phyloP scores from a whole-genome alignment of 2,329 filamentous ascomycete genomes.

The Sarocladium oryzae region DNA sequence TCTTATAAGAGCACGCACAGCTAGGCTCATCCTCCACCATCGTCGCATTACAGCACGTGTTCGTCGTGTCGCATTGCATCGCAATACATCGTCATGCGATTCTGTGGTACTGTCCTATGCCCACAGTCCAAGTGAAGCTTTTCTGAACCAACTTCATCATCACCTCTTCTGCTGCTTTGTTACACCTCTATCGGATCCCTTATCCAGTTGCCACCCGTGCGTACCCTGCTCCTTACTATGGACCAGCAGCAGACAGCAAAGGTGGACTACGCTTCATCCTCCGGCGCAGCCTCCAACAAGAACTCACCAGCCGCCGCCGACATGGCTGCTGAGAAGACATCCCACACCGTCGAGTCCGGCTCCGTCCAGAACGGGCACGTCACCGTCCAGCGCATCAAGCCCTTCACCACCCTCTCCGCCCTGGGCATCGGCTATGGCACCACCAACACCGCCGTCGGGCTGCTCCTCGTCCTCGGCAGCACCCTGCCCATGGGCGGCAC shows the following conservation, averaged over 20 bases:
- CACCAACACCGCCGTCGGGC: conserved; percentile 19
- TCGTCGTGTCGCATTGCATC: too few species aligned
- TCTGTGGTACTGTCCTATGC: too few species aligned
- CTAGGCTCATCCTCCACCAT: too few species aligned
- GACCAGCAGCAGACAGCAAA: background rate
- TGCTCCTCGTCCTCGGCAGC: conserved; percentile 16
- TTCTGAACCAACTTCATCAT: too few species aligned
- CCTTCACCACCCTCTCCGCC: conserved; percentile 20
- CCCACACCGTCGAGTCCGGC: background rate
- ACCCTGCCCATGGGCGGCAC: conserved; percentile 3
- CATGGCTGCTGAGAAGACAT: background rate
- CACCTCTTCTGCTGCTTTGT: too few species aligned
- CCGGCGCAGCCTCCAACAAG: conserved; percentile 62
- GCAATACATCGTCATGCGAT: too few species aligned
- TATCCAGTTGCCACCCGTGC: too few species aligned
- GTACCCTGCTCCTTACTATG: background rate
- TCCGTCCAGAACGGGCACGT: background rate
- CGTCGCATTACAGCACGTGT: too few species aligned
- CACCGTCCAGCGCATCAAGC: conserved; percentile 24
- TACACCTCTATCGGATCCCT: too few species aligned
- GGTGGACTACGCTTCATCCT: conserved; percentile 19
- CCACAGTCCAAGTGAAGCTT: too few species aligned
- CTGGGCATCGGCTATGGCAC: conserved; percentile 21
- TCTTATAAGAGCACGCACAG: too few species aligned
- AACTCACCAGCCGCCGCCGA: conserved; percentile 50